Percentiles rank a stretch among this genome's conserved stretches.
Conservation (phyloP, 768 basidiomycete species). For the Candolleomyces efflorescens region DNA sequence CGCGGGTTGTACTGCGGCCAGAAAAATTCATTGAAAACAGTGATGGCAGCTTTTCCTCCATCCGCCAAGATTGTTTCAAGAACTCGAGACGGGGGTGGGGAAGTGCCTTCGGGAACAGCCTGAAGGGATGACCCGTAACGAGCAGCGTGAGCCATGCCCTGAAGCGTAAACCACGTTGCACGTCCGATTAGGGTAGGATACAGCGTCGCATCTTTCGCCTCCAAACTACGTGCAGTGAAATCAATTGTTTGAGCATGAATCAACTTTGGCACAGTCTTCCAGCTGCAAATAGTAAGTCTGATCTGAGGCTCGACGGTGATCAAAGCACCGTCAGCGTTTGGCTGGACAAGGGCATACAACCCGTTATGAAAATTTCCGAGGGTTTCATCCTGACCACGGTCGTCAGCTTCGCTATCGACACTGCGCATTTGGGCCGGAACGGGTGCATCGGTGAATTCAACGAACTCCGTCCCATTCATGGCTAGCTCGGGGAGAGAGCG, state of each 20-base stretch:
- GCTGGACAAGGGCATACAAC: too few relatives aligned
- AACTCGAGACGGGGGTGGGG: neutral
- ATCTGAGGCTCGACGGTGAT: too few relatives aligned
- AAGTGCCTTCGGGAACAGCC: too few relatives aligned
- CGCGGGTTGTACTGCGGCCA: neutral
- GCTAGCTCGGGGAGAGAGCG: neutral
- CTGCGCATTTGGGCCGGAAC: too few relatives aligned
- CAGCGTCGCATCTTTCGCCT: neutral
- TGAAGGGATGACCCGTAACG: neutral
- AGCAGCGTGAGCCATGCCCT: neutral
- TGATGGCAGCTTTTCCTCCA: neutral
- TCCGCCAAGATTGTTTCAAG: neutral
- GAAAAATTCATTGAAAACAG: neutral
- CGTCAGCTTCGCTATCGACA: too few relatives aligned
- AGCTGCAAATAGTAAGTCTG: neutral
- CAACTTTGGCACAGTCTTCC: neutral
- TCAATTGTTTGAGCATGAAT: neutral
- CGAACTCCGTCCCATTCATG: too few relatives aligned
- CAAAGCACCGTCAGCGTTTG: too few relatives aligned
- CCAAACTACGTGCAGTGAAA: neutral
- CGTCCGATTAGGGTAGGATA: neutral
- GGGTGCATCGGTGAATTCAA: too few relatives aligned
- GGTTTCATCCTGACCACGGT: too few relatives aligned
- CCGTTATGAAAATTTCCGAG: too few relatives aligned
- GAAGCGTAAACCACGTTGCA: neutral